Base-by-base conservation (phyloP, 257 asterid species). In the Echium plantagineum region DNA sequence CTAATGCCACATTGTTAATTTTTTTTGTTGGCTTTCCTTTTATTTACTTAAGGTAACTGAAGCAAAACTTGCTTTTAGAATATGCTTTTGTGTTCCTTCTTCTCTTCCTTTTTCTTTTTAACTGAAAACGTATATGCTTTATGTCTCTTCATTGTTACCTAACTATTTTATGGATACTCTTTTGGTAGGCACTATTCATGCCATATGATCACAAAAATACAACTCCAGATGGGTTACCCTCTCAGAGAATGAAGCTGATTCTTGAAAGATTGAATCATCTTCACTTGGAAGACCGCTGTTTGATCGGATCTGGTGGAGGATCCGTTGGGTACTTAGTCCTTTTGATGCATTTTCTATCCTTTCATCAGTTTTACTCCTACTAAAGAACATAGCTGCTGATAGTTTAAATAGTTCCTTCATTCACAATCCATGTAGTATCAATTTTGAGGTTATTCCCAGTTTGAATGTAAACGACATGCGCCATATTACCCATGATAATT, bases 231-330 rank as follows among this genome's bases (percentile, higher is more conserved):
- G 98, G 98, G 73, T 64, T 76, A 60, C 89, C 95, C 46, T 76
- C 87, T 21, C 84, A 81, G 75, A 84, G 81, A 64, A 93, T 93
- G 97, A 82, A 68, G 69, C 76, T 88, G 55, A 69, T 93, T 74
- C 97, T 93, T 69, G 87, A 89, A 75, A 83, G 80, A 77, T 66
- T 93, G 81, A 93, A 89, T 77, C 94, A 75, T 72, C 72, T 80
- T 68, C 89, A 86, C 79, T 84, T 93, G 81, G 80, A 77, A 13
- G 86, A 83, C 69, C 87, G 76, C 67, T 93, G 98, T 79, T 67
- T 89, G 65, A 72, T 93, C 63, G 98, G 97, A 70, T 93, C 98
- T 56, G 98, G 98, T 31, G 98, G 97, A 82, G 98, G 94, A 61
- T 86, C 98, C 70, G 97, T 93, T 15, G 98, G 98, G 97, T 93